Evolutionary conservation across 306 rosid genomes (phyloP), one percentile per base, ranked within the genome.

Genomic region (Gastrolobium villosum): DNA sequence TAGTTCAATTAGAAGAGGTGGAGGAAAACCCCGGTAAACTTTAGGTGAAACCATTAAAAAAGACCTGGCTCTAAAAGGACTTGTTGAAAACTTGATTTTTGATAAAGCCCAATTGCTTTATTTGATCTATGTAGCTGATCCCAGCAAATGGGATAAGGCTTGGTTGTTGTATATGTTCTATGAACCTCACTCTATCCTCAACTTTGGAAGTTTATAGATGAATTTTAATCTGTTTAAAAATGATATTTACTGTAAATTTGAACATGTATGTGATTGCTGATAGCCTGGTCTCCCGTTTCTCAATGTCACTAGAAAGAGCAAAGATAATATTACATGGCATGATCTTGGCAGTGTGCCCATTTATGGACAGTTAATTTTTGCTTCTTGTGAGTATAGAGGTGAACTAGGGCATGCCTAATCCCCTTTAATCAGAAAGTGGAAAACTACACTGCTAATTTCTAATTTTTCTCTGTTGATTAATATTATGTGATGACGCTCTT

Each of bases 401-500:
- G 62, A 61, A 75, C 30, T 46, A 32, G 45, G 71, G n/a, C 14
- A 6, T 44, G 32, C 55, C 10, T 55, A 26, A 40, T 71, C 7
- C 46, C 63, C 63, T 40, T 28, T 14, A 70, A 37, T 37, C 5
- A 46, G 39, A 55, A 20, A 36, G 28, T 36, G 52, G 48, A 61
- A 72, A 80, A 55, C 59, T 39, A 5, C 80, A 20, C 28, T 20
- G 26, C 46, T 64, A 52, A 34, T 64, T 74, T 80, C 48, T 80
- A 32, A 62, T 53, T 55, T 65, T 36, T 65, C 5, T 35, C 5
- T 44, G 50, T 7, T 56, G 34, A 54, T 43, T 72, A 32, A 11
- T 44, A 15, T 63, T 65, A 10, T 43, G 41, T 59, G 43, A 63
- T 57, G 45, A 48, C 11, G 28, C 53, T 74, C 46, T 73, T 66